Evolutionary conservation across 345 rosid species (phyloP), one percentile per base, ranked within the genome.

Genomic region (Citrus glauca): DNA sequence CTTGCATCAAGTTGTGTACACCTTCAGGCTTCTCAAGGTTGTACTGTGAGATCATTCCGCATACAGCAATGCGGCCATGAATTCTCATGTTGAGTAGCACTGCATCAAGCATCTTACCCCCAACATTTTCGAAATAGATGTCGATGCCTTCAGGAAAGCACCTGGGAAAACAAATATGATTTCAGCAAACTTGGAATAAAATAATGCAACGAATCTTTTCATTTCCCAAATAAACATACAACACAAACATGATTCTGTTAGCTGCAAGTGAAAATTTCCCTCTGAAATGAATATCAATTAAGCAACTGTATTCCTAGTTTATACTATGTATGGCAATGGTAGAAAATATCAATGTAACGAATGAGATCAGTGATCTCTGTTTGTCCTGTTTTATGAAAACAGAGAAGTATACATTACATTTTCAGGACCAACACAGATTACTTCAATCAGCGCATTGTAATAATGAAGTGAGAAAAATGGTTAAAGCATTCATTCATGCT

Each of bases 81-180:
- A 69, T 20, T 61, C 78, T 87, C 95, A 88, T 91, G 87, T 91
- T 91, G 35, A 61, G 69, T 10, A 88, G 75, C 28, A 85, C 95
- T 4, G 92, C 91, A 50, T 89, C 93, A 45, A 91, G 86, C 91
- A 88, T 91, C 50, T 86, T 85, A 7, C 93, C 93, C 1, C 93
- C 95, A 17, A 90, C 95, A 66, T 91, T 90, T 63, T 88, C 91
- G 4, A 87, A 89, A 66, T 89, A 91, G 64, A 89, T 85, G 71
- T 88, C 93, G 4, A 91, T 89, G 37, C 93, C 92, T 80, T 87
- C 78, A 24, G 93, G 91, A 66, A 88, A 90, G 79, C 45, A 88
- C 80, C 94, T 88, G 80, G 30, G 7, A 24, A 76, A 37, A 16
- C 55, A 71, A 37, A 37, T 59, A 25, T 59, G 50, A 57, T 28